phyloP scores from a whole-genome alignment of 192 early-diverging fungal genomes.

The Coemansia sp. region DNA sequence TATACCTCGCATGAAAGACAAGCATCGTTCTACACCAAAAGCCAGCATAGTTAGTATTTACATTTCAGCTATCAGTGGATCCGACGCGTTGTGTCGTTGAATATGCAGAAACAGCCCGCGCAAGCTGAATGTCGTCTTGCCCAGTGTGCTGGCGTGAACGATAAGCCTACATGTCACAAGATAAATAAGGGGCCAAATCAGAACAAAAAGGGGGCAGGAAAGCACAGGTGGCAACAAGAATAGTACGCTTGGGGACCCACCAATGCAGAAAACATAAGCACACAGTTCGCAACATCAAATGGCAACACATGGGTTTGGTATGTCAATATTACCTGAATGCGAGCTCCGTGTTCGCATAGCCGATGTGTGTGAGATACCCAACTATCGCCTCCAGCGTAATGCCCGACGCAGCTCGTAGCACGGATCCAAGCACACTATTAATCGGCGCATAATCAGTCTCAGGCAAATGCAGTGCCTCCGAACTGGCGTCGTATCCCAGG shows the following conservation, averaged over 20 bases:
- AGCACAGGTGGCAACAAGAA: background rate
- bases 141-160: background rate
- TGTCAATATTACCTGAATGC: constrained; percentile 39
- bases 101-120: background rate
- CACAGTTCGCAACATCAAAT: background rate
- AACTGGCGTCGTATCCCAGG: constrained; percentile 1
- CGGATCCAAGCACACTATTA: constrained; percentile 17
- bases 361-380: constrained; percentile 2
- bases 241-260: background rate
- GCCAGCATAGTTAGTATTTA: constrained; percentile 3
- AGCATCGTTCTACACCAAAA: background rate
- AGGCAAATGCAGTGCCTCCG: background rate
- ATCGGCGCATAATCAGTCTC: constrained; percentile 3
- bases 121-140: background rate
- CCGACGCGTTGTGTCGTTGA: constrained; percentile 6
- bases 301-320: background rate
- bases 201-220: background rate
- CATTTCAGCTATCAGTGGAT: constrained; percentile 27
- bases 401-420: constrained; percentile 6
- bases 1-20: background rate
- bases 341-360: constrained; percentile 21
- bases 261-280: background rate
- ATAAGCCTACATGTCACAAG: constrained; percentile 19
- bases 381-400: constrained; percentile 11
- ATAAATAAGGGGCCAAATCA: background rate